These are phyloP conservation scores for Geotrichum histeridarum DNA, from an alignment of 1,139 yeast species.

Conservation along the genomic window DNA sequence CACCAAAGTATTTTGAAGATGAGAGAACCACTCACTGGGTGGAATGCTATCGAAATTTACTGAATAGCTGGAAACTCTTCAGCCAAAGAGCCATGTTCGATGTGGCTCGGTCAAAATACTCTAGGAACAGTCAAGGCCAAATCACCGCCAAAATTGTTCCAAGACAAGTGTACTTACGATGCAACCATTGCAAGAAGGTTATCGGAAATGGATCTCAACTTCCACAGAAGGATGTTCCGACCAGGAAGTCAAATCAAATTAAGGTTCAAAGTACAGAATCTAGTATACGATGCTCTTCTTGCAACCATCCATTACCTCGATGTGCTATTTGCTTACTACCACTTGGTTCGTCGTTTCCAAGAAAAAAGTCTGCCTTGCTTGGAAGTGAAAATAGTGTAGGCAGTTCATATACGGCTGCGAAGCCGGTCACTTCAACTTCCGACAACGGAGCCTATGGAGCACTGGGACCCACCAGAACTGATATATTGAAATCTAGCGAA, in stretches of 20 bases:
- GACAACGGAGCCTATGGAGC: neutral
- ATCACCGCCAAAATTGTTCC: conserved; percentile 52
- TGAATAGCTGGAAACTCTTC: conserved; percentile 83
- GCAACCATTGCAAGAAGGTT: conserved; percentile 68
- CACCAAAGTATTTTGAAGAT: conserved; percentile 75
- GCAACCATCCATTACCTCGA: conserved; percentile 85
- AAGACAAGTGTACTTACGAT: conserved; percentile 73
- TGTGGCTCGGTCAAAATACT: conserved; percentile 64
- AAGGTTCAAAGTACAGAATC: conserved; percentile 10
- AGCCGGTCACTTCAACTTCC: neutral
- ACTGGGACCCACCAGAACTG: conserved; percentile 8
- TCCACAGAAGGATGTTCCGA: neutral
- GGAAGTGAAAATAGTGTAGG: neutral
- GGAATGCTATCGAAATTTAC: conserved; percentile 56
- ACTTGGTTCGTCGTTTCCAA: conserved; percentile 58
- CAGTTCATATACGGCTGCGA: neutral
- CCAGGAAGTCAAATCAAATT: conserved; percentile 7
- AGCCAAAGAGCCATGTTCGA: conserved; percentile 77
- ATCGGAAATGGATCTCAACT: conserved; percentile 2
- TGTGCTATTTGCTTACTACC: conserved; percentile 86
- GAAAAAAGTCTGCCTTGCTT: conserved; percentile 21
- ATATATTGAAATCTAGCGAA: conserved; percentile 21
- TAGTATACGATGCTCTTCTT: conserved; percentile 57
- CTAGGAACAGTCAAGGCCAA: conserved; percentile 50
- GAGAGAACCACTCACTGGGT: conserved; percentile 72